These are phyloP conservation scores for Coffea humblotiana DNA, from an alignment of 305 asterid genomes.

Conservation along the genomic window DNA sequence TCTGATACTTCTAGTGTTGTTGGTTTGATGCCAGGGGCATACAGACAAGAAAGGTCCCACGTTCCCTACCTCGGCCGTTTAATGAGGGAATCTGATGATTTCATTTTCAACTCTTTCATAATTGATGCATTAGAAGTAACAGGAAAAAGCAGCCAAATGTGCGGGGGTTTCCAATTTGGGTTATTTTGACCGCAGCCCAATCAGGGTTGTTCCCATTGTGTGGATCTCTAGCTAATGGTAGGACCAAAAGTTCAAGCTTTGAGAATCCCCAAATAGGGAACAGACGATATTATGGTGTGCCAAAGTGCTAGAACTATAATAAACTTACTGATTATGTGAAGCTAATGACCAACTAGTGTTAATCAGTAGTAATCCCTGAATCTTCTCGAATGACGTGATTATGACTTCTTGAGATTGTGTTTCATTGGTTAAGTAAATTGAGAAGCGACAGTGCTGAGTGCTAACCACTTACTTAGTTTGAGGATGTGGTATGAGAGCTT, in stretches of 20 bases:
- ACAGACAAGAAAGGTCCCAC: slow-evolving; percentile 45
- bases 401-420: background rate
- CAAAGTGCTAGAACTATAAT: background rate
- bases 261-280: background rate
- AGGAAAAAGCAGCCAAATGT: slow-evolving; percentile 4
- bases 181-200: slow-evolving; percentile 22
- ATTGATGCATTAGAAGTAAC: slow-evolving; percentile 3
- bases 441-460: background rate
- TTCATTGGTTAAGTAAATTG: background rate
- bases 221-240: slow-evolving; percentile 19
- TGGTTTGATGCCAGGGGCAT: slow-evolving; percentile 43
- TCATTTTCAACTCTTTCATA: slow-evolving; percentile 44
- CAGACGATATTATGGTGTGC: background rate
- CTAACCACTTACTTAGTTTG: background rate
- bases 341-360: background rate
- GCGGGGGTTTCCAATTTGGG: slow-evolving; percentile 24
- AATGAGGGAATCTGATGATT: slow-evolving; percentile 74
- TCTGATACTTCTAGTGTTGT: slow-evolving; percentile 39
- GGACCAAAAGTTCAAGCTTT: slow-evolving; percentile 9
- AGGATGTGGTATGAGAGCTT: background rate
- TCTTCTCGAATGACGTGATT: background rate
- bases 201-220: slow-evolving; percentile 22
- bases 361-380: background rate
- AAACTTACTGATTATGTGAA: background rate
- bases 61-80: slow-evolving; percentile 50